A percentile compares a stretch with the other conserved stretches of the same genome.
phyloP scores from a whole-genome alignment of 192 early-diverging fungal species.

The Paraglomus brasilianum region DNA sequence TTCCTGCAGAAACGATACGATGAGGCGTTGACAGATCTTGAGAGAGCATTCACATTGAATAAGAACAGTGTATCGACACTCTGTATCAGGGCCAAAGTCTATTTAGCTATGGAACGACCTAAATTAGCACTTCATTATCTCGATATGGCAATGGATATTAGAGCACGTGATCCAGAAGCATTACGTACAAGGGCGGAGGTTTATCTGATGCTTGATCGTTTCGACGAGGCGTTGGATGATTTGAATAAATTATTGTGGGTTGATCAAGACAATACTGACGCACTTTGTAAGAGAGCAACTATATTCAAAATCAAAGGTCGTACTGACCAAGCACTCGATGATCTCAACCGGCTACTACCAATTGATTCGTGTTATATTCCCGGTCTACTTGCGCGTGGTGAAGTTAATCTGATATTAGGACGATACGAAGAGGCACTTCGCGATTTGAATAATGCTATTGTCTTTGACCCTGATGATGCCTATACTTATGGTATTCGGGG shows the following conservation, averaged over 20 bases:
- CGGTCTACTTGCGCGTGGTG: not conserved
- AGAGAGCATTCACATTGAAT: conserved; percentile 1
- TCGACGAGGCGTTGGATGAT: conserved; percentile 1
- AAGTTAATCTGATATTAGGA: not conserved
- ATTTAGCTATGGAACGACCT: not conserved
- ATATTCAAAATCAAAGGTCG: not conserved
- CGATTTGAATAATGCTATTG: conserved; percentile 7
- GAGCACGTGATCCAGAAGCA: not conserved
- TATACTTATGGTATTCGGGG: not conserved
- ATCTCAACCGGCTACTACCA: not conserved
- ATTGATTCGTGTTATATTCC: not conserved
- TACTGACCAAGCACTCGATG: not conserved
- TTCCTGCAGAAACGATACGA: conserved; percentile 9
- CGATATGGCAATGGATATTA: not conserved
- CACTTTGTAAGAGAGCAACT: not conserved
- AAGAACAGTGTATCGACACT: conserved; percentile 11
- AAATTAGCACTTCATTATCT: not conserved
- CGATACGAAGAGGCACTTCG: not conserved
- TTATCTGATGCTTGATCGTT: not conserved
- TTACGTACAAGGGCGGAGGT: not conserved
- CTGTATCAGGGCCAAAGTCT: not conserved
- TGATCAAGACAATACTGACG: not conserved
- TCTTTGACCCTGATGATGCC: not conserved
- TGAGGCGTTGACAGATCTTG: not conserved
- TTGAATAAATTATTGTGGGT: not conserved